Evolutionary conservation across 2,329 filamentous ascomycete species (phyloP).

Genomic region (Xylariaceae sp.): DNA sequence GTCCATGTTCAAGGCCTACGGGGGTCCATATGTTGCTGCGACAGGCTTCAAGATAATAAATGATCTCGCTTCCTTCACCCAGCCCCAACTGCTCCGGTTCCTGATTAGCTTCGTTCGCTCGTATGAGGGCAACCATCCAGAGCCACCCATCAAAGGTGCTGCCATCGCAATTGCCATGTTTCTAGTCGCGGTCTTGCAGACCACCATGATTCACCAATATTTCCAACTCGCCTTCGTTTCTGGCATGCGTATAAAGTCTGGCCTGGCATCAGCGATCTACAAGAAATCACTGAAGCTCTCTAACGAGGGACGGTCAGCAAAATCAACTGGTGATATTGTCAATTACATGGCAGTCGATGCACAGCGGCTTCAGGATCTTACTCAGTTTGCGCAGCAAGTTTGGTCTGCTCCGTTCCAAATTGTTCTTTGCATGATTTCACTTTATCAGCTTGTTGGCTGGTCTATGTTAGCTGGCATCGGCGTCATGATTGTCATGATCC

Average conservation of each 20-base stretch:
- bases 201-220: conserved; percentile 90
- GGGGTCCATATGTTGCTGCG: conserved; percentile 77
- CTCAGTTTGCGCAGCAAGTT: conserved; percentile 90
- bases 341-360: conserved; percentile 99
- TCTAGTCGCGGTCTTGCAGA: conserved; percentile 78
- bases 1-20: conserved; percentile 79
- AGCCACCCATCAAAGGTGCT: conserved; percentile 80
- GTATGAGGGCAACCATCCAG: conserved; percentile 60
- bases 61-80: conserved; percentile 80
- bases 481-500: conserved; percentile 97
- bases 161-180: conserved; percentile 94
- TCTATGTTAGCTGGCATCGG: conserved; percentile 95
- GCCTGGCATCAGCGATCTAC: conserved; percentile 87
- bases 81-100: conserved; percentile 83
- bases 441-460: conserved; percentile 91
- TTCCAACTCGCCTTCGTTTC: conserved; percentile 94
- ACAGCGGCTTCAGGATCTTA: conserved; percentile 88
- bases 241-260: conserved; percentile 94
- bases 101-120: conserved; percentile 84
- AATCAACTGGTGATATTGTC: conserved; percentile 96
- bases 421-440: conserved; percentile 86
- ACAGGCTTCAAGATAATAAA: conserved; percentile 86
- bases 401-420: conserved; percentile 99
- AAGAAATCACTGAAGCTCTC: conserved; percentile 85
- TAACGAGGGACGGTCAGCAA: conserved; percentile 84